Evolutionary conservation across 1,284 basidiomycete species (phyloP), one percentile per base, ranked within the genome.

Genomic region (Vanrija sp.): DNA sequence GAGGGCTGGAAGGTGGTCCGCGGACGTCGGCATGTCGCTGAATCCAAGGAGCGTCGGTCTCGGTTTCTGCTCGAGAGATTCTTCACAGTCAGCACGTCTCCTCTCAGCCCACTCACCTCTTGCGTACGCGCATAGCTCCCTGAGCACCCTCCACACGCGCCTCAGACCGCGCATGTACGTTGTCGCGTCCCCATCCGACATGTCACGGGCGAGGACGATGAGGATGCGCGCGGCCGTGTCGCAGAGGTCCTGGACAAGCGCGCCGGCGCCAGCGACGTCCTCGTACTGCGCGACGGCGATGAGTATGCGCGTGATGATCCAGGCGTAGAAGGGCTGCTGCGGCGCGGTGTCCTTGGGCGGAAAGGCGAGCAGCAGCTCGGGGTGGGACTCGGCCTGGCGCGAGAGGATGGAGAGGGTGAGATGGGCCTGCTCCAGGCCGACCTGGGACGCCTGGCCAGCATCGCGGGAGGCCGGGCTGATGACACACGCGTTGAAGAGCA

Each of bases 261-360:
- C 37, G 8, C 45, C 45, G 3, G 51, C 42, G 7, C 49, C 49
- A 1, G 52, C 47, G 8, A 51, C n/a, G 2, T 53, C 48, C 14
- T 54, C 52, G 12, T 61, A 61, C 20, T 49, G 48, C 5, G 53
- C 53, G 4, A 68, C 65, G 9, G 66, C 69, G 16, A 64, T 49
- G 9, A 72, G 55, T 7, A 75, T 45, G 14, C 71, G 55, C 0
- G 72, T 68, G 6, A 75, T 39, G 23, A 76, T 51, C 67, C 68
- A 73, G 38, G 69, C 63, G 54, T 68, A 76, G 20, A 74, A 57
- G 0, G 68, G 71, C 3, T 60, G 27, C 19, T 53, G 39, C 5
- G 18, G 20, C 6, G 58, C 41, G 8, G 22, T 49, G 3, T 37
- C 44, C 5, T 50, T 36, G 23, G 37, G 6, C 4, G 31, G 57